Evolutionary conservation across 108 stramenopile genomes (phyloP).

Genomic region (Epipyxis sp.): DNA sequence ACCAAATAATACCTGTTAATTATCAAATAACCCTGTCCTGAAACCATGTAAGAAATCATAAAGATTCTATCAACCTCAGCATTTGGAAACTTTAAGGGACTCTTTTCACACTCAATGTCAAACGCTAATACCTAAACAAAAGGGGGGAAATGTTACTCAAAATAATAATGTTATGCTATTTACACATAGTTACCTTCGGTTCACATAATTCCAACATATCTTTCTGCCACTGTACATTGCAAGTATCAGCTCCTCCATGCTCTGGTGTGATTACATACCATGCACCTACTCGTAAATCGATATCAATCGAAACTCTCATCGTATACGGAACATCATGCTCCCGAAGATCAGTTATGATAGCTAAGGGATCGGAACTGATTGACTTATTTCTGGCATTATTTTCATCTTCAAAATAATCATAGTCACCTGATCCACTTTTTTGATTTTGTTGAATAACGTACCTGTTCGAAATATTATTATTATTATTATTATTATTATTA

Average conservation of each 20-base stretch:
- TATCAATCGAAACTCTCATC: conserved; percentile 81
- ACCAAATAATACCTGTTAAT: conserved; percentile 83
- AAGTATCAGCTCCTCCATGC: conserved; percentile 41
- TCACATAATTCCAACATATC: conserved; percentile 85
- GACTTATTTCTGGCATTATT: no score
- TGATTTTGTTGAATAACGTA: conserved; percentile 43
- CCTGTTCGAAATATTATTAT: neutral
- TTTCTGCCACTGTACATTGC: conserved; percentile 52
- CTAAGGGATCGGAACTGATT: conserved; percentile 63
- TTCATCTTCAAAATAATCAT: no score
- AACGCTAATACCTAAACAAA: conserved; percentile 77
- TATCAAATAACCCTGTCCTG: conserved; percentile 84
- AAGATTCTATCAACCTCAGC: conserved; percentile 81
- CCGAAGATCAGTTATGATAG: conserved; percentile 70
- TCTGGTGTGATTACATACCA: conserved; percentile 88
- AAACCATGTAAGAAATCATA: conserved; percentile 99
- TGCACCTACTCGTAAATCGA: conserved; percentile 82
- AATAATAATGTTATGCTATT: no score
- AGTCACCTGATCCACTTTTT: no score
- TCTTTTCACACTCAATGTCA: conserved; percentile 98
- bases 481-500: neutral
- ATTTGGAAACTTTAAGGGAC: conserved; percentile 96
- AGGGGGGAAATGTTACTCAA: neutral
- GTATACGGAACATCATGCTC: conserved; percentile 97
- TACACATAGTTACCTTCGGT: no score